Percentiles rank a stretch among this genome's conserved stretches.
Conservation (phyloP, 805 yeast genomes). For the Teunomyces lycoperdinae region DNA sequence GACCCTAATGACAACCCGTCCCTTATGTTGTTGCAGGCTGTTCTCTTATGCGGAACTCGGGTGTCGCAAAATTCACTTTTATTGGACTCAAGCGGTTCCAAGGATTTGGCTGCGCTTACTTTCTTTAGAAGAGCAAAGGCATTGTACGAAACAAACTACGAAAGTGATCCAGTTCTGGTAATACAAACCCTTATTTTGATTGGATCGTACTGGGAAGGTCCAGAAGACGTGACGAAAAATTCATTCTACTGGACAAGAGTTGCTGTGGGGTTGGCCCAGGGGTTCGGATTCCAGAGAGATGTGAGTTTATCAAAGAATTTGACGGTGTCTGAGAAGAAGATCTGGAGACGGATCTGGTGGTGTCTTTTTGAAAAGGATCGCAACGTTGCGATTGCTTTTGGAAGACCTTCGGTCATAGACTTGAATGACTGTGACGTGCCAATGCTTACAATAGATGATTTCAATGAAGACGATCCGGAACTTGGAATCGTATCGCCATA, state of each 20-base stretch:
- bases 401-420: slow-evolving; percentile 67
- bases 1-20: slow-evolving; percentile 60
- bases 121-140: slow-evolving; percentile 74
- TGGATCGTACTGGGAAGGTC: slow-evolving; percentile 73
- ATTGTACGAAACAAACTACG: slow-evolving; percentile 66
- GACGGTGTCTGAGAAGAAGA: slow-evolving; percentile 39
- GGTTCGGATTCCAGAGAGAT: slow-evolving; percentile 70
- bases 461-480: slow-evolving; percentile 51
- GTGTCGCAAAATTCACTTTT: slow-evolving; percentile 53
- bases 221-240: slow-evolving; percentile 64
- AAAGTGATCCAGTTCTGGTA: slow-evolving; percentile 58
- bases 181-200: slow-evolving; percentile 62
- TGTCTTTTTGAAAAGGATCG: slow-evolving; percentile 68
- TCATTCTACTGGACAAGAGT: slow-evolving; percentile 68
- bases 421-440: slow-evolving; percentile 74
- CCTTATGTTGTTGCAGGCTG: slow-evolving; percentile 62
- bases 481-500: slow-evolving; percentile 35
- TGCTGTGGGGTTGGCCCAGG: slow-evolving; percentile 70
- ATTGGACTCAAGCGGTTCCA: slow-evolving; percentile 48
- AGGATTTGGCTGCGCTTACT: slow-evolving; percentile 48
- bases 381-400: slow-evolving; percentile 66
- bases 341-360: slow-evolving; percentile 78
- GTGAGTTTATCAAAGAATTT: slow-evolving; percentile 39
- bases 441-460: slow-evolving; percentile 66
- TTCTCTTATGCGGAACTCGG: slow-evolving; percentile 66